Base-by-base conservation (phyloP, 148 eudicot species). In the Heliamphora exappendiculata region DNA sequence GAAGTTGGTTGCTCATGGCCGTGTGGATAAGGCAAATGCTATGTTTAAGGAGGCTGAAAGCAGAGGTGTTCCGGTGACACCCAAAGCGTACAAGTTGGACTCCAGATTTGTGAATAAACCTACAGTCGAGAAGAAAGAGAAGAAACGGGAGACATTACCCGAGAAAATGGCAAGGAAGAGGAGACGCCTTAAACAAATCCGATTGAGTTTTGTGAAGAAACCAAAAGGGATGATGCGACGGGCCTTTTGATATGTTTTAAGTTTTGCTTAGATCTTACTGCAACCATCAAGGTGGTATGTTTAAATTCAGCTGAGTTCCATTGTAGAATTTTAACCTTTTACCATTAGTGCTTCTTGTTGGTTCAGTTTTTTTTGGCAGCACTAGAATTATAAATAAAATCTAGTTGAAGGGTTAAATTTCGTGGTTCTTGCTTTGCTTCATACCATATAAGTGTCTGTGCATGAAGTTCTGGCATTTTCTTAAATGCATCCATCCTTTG, bases 1-100 rank as follows among this genome's bases (percentile, higher is more conserved):
- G 42, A 93, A 93, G 79, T 55, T 93, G 84, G 82, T 84, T 78
- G 91, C 91, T 79, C 94, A 92, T 82, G 90, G 88, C 34, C 87
- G 91, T 22, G 80, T 78, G 39, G 72, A 66, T 2, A 89, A 88
- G 64, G 97, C 94, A 0, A 95, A 87, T 73, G 86, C 77, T 51
- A 85, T 95, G 45, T 92, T 65, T 41, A 89, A 86, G 79, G 93
- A 92, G 84, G 98, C 98, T 51, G 87, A 84, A 45, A 76, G 68
- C 24, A 84, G 47, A 34, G 93, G 87, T 12, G 75, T 92, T 58
- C 74, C 80, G 5, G 76, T 93, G 54, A 85, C 84, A 65, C 86
- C 88, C 11, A 91, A 89, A 81, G 88, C 82, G 1, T 95, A 92
- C 76, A 84, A 87, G 83, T 62, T 95, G 86, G 94, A 95, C 70